phyloP scores from a whole-genome alignment of 2,329 filamentous ascomycete genomes.

The Ophiostoma sp. region DNA sequence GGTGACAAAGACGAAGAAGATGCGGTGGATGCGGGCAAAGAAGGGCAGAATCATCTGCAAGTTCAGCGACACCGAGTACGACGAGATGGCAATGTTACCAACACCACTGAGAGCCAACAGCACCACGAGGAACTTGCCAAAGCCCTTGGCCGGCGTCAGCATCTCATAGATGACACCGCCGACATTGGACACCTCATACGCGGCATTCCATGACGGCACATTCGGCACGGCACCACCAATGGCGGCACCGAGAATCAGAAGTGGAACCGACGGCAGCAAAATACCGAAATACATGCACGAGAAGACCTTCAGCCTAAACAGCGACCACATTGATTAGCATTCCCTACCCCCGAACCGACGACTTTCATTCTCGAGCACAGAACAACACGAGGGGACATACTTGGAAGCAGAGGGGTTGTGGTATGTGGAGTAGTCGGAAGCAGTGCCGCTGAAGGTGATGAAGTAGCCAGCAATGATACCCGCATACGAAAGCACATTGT shows the following conservation, averaged over 20 bases:
- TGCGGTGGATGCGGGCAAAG: constrained; percentile 56
- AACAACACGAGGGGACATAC: constrained; percentile 27
- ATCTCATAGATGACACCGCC: constrained; percentile 51
- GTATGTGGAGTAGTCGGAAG: constrained; percentile 60
- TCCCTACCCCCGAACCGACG: neutral
- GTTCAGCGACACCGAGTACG: constrained; percentile 42
- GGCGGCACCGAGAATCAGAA: constrained; percentile 52
- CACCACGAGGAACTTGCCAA: constrained; percentile 50
- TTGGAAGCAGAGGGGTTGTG: constrained; percentile 48
- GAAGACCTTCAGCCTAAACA: constrained; percentile 43
- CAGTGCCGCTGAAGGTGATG: constrained; percentile 56
- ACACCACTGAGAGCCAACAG: constrained; percentile 47
- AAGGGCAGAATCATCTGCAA: constrained; percentile 59
- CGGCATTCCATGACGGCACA: constrained; percentile 43
- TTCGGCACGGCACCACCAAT: constrained; percentile 53
- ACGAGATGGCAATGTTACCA: constrained; percentile 46
- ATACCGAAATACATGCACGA: constrained; percentile 55
- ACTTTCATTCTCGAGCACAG: neutral
- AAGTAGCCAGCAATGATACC: constrained; percentile 54
- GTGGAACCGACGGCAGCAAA: constrained; percentile 49
- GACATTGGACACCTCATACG: constrained; percentile 44
- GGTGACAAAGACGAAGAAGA: constrained; percentile 57
- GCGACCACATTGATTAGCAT: constrained; percentile 15
- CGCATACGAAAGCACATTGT: constrained; percentile 47
- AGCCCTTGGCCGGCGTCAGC: constrained; percentile 47